Conservation (phyloP, 2,329 filamentous ascomycete species). For the Xylariales sp. region DNA sequence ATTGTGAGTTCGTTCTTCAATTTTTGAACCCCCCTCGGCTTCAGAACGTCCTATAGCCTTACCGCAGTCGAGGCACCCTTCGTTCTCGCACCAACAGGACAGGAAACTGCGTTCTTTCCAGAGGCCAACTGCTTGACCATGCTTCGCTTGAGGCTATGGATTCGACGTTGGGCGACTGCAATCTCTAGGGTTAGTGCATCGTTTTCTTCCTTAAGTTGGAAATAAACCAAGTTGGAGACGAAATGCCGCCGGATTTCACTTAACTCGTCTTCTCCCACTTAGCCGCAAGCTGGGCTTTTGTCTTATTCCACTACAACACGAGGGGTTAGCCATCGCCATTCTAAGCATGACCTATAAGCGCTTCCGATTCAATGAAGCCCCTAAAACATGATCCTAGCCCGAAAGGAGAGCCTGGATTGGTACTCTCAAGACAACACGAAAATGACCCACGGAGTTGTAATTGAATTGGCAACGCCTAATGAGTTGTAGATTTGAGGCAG, state of each 20-base stretch:
- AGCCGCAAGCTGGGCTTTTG: constrained; percentile 40
- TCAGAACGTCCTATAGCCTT: constrained; percentile 1
- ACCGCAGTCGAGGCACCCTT: constrained; percentile 24
- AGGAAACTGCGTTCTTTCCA: constrained; percentile 34
- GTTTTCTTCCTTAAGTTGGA: background rate
- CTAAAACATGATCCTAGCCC: background rate
- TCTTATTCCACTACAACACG: constrained; percentile 38
- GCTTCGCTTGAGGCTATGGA: constrained; percentile 45
- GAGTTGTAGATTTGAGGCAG: constrained; percentile 30
- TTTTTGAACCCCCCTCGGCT: background rate
- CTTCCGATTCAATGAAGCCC: background rate
- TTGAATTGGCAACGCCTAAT: constrained; percentile 33
- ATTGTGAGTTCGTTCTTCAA: background rate
- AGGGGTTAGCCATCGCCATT: constrained; percentile 6
- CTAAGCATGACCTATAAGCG: background rate
- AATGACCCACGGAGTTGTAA: constrained; percentile 17
- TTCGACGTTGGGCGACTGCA: constrained; percentile 33
- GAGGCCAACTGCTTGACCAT: constrained; percentile 45
- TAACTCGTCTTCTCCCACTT: constrained; percentile 44
- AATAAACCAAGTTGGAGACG: background rate
- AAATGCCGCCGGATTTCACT: constrained; percentile 14
- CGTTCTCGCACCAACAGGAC: constrained; percentile 31
- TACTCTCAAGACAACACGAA: background rate
- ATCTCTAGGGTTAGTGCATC: constrained; percentile 4
- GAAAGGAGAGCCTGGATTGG: background rate